Evolutionary conservation across 345 rosid species (phyloP).

Genomic region (Citrus medica): DNA sequence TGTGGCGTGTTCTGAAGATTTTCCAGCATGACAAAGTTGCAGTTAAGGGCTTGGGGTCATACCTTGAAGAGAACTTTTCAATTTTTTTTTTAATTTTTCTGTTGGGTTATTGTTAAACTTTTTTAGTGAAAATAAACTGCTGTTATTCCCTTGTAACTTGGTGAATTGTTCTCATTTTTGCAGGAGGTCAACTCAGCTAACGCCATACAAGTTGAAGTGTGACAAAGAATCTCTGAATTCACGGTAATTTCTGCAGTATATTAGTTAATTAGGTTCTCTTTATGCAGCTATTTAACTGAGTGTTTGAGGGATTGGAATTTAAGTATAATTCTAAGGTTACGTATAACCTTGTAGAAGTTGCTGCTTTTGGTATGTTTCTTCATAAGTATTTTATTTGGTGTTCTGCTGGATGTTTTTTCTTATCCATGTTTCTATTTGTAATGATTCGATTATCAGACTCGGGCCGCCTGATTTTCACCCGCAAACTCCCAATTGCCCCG

Average conservation of each 20-base stretch:
- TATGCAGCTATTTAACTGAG: background rate
- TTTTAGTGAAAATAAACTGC: background rate
- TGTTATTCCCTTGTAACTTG: background rate
- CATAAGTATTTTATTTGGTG: background rate
- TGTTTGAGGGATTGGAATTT: background rate
- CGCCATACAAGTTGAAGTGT: slow-evolving; percentile 88
- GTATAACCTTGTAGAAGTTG: background rate
- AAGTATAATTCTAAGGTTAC: background rate
- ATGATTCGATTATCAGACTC: slow-evolving; percentile 44
- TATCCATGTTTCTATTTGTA: slow-evolving; percentile 9
- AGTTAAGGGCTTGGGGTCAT: background rate
- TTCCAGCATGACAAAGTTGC: background rate
- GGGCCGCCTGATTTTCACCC: slow-evolving; percentile 98
- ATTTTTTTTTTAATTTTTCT: background rate
- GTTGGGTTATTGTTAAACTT: background rate
- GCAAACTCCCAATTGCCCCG: slow-evolving; percentile 81
- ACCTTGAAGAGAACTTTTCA: background rate
- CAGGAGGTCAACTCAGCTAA: slow-evolving; percentile 72
- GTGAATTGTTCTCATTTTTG: slow-evolving; percentile 14
- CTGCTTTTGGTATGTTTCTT: slow-evolving; percentile 2
- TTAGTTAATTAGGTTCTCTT: background rate
- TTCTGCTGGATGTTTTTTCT: slow-evolving; percentile 11
- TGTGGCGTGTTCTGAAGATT: slow-evolving; percentile 5
- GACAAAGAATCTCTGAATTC: slow-evolving; percentile 86
- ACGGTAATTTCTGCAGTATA: slow-evolving; percentile 45